phyloP scores from a whole-genome alignment of 2,329 filamentous ascomycete genomes.

The Fusarium sp. region DNA sequence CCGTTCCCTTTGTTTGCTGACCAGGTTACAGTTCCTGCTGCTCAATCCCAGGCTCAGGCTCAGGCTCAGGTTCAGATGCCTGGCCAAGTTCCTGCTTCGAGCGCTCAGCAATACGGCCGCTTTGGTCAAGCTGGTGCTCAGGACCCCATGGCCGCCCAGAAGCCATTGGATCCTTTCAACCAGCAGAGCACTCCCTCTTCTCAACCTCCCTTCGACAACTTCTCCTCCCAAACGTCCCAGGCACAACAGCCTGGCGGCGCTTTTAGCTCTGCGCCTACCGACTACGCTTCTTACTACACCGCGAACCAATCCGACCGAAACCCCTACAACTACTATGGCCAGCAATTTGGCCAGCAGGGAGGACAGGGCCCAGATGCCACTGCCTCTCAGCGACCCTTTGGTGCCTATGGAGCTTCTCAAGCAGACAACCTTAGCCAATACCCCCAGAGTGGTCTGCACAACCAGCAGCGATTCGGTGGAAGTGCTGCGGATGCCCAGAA shows the following conservation, averaged over 20 bases:
- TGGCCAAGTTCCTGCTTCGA: slow-evolving; percentile 65
- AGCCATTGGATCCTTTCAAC: slow-evolving; percentile 88
- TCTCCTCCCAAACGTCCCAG: slow-evolving; percentile 69
- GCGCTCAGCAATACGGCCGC: slow-evolving; percentile 75
- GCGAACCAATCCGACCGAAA: slow-evolving; percentile 78
- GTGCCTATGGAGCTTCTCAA: slow-evolving; percentile 77
- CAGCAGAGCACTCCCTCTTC: slow-evolving; percentile 71
- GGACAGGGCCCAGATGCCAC: slow-evolving; percentile 77
- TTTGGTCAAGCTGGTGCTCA: slow-evolving; percentile 73
- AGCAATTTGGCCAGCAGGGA: slow-evolving; percentile 68
- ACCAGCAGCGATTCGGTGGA: slow-evolving; percentile 69
- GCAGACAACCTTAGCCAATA: slow-evolving; percentile 75
- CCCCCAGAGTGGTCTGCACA: slow-evolving; percentile 75
- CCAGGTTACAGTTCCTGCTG: slow-evolving; percentile 34
- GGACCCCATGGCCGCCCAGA: slow-evolving; percentile 73
- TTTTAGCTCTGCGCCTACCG: slow-evolving; percentile 79
- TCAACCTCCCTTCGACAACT: slow-evolving; percentile 71
- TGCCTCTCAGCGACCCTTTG: slow-evolving; percentile 77
- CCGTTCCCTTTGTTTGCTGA: slow-evolving; percentile 20
- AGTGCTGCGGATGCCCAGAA: slow-evolving; percentile 76
- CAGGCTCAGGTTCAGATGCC: slow-evolving; percentile 46
- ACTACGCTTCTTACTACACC: slow-evolving; percentile 89
- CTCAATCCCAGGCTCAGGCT: slow-evolving; percentile 60
- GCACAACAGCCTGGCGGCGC: slow-evolving; percentile 71
- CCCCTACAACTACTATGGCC: slow-evolving; percentile 83